Conservation (phyloP, 2,329 filamentous ascomycete genomes). For the Arthrobotrys musiformis region DNA sequence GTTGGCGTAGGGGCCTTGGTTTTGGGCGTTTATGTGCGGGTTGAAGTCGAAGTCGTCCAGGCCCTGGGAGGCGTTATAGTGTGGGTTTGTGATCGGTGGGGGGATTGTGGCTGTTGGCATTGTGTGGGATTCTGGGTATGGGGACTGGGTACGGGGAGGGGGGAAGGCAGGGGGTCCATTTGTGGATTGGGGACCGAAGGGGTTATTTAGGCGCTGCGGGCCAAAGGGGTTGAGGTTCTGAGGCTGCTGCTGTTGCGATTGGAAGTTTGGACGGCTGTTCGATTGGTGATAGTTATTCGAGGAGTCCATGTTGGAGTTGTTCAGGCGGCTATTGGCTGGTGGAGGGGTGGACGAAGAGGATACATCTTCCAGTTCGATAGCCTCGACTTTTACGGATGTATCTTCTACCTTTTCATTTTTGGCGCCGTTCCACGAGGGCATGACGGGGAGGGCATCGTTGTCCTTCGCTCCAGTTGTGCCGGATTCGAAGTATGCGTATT, state of each 20-base stretch:
- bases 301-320: not conserved
- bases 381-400: constrained; percentile 43
- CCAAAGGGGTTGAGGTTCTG: constrained; percentile 50
- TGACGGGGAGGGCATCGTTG: constrained; percentile 58
- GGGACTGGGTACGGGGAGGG: constrained; percentile 46
- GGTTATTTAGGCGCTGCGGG: constrained; percentile 50
- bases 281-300: constrained; percentile 22
- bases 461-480: constrained; percentile 42
- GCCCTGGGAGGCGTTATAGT: not conserved
- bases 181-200: constrained; percentile 30
- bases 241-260: constrained; percentile 8
- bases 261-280: constrained; percentile 46
- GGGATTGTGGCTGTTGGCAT: constrained; percentile 31
- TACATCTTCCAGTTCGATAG: constrained; percentile 49
- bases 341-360: constrained; percentile 27
- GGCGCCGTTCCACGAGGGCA: constrained; percentile 58
- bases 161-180: constrained; percentile 29
- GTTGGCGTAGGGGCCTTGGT: constrained; percentile 54
- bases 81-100: not conserved
- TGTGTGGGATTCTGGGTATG: constrained; percentile 44
- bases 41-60: constrained; percentile 45
- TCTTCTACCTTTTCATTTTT: constrained; percentile 57
- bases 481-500: constrained; percentile 58
- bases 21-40: constrained; percentile 53
- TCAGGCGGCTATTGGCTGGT: constrained; percentile 11